Percentiles rank a stretch among this genome's conserved stretches.
phyloP scores from a whole-genome alignment of 2,329 filamentous ascomycete genomes.

The Gliomastix tumulicola region DNA sequence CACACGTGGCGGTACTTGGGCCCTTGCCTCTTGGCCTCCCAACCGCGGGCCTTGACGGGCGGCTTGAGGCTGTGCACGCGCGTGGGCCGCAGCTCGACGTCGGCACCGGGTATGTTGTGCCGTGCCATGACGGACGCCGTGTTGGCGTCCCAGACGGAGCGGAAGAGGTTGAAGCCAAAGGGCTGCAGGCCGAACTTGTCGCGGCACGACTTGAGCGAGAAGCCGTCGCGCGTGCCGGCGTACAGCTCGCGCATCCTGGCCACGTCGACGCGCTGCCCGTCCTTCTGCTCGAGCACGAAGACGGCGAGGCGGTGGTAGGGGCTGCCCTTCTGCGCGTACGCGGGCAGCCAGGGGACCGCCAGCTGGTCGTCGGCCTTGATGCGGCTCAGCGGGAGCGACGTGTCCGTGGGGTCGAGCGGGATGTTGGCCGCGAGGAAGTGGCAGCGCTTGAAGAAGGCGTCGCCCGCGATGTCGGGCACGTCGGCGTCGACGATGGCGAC shows the following conservation, averaged over 20 bases:
- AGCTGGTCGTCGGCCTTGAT: slow-evolving; percentile 58
- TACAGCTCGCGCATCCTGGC: slow-evolving; percentile 47
- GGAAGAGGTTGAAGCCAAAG: slow-evolving; percentile 82
- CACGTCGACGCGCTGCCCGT: slow-evolving; percentile 50
- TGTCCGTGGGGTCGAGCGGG: slow-evolving; percentile 42
- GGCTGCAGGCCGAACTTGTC: slow-evolving; percentile 62
- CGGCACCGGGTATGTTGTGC: slow-evolving; percentile 65
- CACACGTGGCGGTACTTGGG: slow-evolving; percentile 58
- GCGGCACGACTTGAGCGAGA: slow-evolving; percentile 69
- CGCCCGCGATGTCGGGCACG: slow-evolving; percentile 69
- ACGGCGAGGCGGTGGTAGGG: slow-evolving; percentile 86
- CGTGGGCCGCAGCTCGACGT: slow-evolving; percentile 79
- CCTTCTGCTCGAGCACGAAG: slow-evolving; percentile 74
- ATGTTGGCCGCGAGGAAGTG: slow-evolving; percentile 76
- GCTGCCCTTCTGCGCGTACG: slow-evolving; percentile 81
- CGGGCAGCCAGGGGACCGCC: slow-evolving; percentile 74
- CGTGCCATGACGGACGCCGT: slow-evolving; percentile 84
- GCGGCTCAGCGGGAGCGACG: slow-evolving; percentile 57
- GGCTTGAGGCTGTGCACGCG: slow-evolving; percentile 63
- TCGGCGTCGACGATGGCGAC: slow-evolving; percentile 85
- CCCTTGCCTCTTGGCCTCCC: slow-evolving; percentile 59
- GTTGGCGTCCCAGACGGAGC: slow-evolving; percentile 80
- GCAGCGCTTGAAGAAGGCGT: slow-evolving; percentile 73
- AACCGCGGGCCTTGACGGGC: slow-evolving; percentile 53
- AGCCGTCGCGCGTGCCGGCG: slow-evolving; percentile 49